Conservation (phyloP, 768 basidiomycete species). For the Gloeopeniophorella convolvens region DNA sequence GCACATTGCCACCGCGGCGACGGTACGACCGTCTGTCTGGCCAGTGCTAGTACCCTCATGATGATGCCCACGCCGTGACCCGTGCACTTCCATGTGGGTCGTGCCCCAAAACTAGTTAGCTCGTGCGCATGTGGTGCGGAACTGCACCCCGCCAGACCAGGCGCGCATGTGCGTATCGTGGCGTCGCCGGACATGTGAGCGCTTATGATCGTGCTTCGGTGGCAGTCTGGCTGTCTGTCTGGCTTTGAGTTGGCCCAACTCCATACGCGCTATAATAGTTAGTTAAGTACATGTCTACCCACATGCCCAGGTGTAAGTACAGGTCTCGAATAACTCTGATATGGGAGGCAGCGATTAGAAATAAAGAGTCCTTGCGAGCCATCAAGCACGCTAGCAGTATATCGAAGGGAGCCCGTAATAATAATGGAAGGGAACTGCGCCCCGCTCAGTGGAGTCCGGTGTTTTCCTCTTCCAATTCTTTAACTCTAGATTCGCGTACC, state of each 20-base stretch:
- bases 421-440: background rate
- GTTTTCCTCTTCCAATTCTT: too few relatives aligned
- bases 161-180: background rate
- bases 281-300: conserved; percentile 16
- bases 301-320: conserved; percentile 12
- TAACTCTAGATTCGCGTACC: too few relatives aligned
- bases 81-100: conserved; percentile 12
- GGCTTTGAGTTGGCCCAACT: background rate
- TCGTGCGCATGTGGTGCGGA: conserved; percentile 1
- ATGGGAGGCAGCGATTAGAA: background rate
- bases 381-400: conserved; percentile 2
- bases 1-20: too few relatives aligned
- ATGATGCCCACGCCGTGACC: too few relatives aligned
- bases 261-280: conserved; percentile 6
- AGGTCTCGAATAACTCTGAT: conserved; percentile 9
- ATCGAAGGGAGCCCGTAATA: conserved; percentile 11
- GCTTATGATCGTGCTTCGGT: too few relatives aligned
- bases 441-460: conserved; percentile 1
- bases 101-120: conserved; percentile 10
- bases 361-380: conserved; percentile 4
- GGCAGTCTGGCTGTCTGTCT: conserved; percentile 6
- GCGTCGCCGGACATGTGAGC: too few relatives aligned
- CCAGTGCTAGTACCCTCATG: too few relatives aligned
- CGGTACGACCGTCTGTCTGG: too few relatives aligned
- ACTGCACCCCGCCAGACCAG: too few relatives aligned